phyloP scores from a whole-genome alignment of 2,329 filamentous ascomycete species.

The Raffaelea albimanens region DNA sequence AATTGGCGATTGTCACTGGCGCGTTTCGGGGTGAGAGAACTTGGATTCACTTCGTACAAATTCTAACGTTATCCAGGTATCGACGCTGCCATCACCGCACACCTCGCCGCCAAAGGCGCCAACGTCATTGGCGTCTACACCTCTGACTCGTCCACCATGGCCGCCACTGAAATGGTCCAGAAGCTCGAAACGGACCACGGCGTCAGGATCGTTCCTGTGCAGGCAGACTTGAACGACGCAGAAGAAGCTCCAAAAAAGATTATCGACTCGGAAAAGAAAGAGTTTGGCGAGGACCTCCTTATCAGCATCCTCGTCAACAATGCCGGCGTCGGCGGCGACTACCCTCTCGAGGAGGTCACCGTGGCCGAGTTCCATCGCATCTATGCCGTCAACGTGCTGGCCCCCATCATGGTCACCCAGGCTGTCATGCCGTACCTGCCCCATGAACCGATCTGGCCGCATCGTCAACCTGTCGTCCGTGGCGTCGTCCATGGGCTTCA shows the following conservation, averaged over 20 bases:
- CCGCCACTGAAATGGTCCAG: slow-evolving; percentile 34
- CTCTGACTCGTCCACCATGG: not conserved
- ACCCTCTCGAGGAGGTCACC: not conserved
- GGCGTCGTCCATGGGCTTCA: slow-evolving; percentile 39
- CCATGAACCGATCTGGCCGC: slow-evolving; percentile 44
- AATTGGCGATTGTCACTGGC: slow-evolving; percentile 35
- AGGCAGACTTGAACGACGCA: slow-evolving; percentile 12
- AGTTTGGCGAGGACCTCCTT: slow-evolving; percentile 40
- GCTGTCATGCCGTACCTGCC: slow-evolving; percentile 46
- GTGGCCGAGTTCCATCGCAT: slow-evolving; percentile 18
- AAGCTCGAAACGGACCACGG: slow-evolving; percentile 22
- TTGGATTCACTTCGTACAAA: not conserved
- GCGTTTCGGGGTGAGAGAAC: slow-evolving; percentile 26
- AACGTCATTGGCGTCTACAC: slow-evolving; percentile 48
- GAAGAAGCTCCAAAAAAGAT: slow-evolving; percentile 12
- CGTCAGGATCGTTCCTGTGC: not conserved
- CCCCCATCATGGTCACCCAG: slow-evolving; percentile 45
- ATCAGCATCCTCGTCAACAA: slow-evolving; percentile 6
- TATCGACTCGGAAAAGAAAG: not conserved
- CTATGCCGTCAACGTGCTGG: slow-evolving; percentile 50
- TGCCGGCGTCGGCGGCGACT: not conserved
- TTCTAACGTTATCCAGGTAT: slow-evolving; percentile 35
- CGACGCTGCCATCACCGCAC: slow-evolving; percentile 46
- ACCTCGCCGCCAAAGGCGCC: slow-evolving; percentile 51
- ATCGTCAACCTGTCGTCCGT: slow-evolving; percentile 50